These are phyloP conservation scores for Ballota nigra DNA, from an alignment of 257 asterid species.

Conservation along the genomic window DNA sequence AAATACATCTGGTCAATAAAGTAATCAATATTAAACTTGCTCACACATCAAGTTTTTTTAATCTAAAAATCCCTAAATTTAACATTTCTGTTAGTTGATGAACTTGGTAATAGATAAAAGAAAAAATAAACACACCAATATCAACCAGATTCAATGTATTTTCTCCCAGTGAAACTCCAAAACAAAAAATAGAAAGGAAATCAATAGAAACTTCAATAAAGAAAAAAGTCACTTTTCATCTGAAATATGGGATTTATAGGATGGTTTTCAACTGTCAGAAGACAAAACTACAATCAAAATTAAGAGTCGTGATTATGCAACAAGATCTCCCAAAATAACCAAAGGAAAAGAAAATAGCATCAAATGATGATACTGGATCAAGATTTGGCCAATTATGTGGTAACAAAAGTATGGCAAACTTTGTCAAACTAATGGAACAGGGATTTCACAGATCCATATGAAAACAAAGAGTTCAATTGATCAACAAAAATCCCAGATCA, in stretches of 20 bases:
- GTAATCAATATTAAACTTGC: background rate
- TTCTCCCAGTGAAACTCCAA: background rate
- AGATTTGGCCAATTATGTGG: background rate
- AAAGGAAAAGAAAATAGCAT: background rate
- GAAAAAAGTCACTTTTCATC: background rate
- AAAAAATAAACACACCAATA: background rate
- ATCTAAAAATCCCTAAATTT: background rate
- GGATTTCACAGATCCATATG: constrained; percentile 25
- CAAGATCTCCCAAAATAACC: background rate
- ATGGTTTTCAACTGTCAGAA: background rate
- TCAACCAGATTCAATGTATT: background rate
- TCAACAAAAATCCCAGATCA: background rate
- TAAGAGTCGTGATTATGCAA: background rate
- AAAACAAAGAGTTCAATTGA: constrained; percentile 7
- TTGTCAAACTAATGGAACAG: constrained; percentile 1
- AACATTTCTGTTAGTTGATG: background rate
- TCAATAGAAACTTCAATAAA: background rate
- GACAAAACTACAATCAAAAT: constrained; percentile 7
- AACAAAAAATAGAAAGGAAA: background rate
- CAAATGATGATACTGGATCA: background rate
- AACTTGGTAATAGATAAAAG: background rate
- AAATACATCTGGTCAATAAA: background rate
- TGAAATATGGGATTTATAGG: background rate
- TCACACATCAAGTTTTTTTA: background rate
- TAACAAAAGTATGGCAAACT: background rate